Evolutionary conservation across 352 stramenopile species (phyloP).

Genomic region (Pythium brachiatum): DNA sequence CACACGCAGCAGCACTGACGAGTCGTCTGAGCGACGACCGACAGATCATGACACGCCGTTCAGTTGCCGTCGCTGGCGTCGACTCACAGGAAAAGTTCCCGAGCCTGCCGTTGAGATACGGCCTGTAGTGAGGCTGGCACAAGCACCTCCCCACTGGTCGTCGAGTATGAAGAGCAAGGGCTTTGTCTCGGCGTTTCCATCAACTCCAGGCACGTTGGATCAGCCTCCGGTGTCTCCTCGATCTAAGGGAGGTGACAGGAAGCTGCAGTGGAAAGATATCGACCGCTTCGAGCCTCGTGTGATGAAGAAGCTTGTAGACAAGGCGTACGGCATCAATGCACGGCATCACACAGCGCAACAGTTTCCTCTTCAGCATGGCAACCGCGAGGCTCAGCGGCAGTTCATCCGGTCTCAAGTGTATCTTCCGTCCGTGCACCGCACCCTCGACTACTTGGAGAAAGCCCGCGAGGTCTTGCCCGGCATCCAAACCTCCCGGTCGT

Average conservation of each 20-base stretch:
- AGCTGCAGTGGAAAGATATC: slow-evolving; percentile 1
- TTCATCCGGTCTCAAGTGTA: slow-evolving; percentile 33
- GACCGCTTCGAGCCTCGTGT: slow-evolving; percentile 14
- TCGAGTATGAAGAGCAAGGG: not conserved
- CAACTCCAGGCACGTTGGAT: not conserved
- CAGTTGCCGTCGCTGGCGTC: slow-evolving; percentile 44
- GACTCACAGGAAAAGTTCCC: slow-evolving; percentile 28
- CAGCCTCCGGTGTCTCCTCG: not conserved
- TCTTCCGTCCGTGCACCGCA: slow-evolving; percentile 30
- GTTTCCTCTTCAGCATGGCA: slow-evolving; percentile 5
- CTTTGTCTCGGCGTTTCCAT: slow-evolving; percentile 10
- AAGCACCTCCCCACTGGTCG: not conserved
- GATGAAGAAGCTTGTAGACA: slow-evolving; percentile 19
- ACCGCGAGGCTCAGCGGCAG: slow-evolving; percentile 17
- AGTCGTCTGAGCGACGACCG: not conserved
- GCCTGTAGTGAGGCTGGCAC: not conserved
- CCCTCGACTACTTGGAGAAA: slow-evolving; percentile 16
- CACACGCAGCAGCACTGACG: not conserved
- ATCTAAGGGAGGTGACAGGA: not conserved
- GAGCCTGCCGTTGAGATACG: not conserved
- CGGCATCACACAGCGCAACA: not conserved
- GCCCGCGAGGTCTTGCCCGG: not conserved
- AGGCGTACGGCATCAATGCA: slow-evolving; percentile 22
- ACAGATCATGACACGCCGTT: slow-evolving; percentile 25
- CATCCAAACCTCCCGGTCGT: not conserved